These are phyloP conservation scores for Calonectria crousiana DNA, from an alignment of 2,329 filamentous ascomycete species.

Conservation along the genomic window DNA sequence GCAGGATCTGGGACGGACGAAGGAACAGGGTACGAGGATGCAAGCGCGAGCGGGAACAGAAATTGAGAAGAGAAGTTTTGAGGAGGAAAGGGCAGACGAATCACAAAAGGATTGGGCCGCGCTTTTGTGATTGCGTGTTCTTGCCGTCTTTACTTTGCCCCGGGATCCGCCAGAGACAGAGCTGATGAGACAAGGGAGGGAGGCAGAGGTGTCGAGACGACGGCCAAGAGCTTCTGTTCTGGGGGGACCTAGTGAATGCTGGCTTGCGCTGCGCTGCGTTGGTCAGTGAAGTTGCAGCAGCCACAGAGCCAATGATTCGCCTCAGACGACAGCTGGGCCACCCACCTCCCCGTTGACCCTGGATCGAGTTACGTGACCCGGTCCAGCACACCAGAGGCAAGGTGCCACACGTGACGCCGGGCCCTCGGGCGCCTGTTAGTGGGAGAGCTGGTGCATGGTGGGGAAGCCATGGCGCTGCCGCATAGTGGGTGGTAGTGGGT, in stretches of 20 bases:
- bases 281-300: conserved; percentile 15
- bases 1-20: conserved; percentile 2
- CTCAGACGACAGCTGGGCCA: not conserved
- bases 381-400: conserved; percentile 4
- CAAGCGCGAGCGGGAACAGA: not conserved
- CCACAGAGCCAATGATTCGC: conserved; percentile 22
- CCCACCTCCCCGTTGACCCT: conserved; percentile 15
- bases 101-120: conserved; percentile 24
- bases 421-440: conserved; percentile 21
- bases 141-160: conserved; percentile 34
- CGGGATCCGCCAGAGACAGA: conserved; percentile 14
- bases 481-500: conserved; percentile 20
- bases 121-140: conserved; percentile 27
- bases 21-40: conserved; percentile 7
- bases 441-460: conserved; percentile 10
- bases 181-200: not conserved
- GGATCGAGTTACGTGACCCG: conserved; percentile 1
- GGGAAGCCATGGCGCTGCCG: conserved; percentile 18
- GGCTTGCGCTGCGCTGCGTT: conserved; percentile 15
- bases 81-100: not conserved
- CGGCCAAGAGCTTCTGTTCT: not conserved
- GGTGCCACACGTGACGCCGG: conserved; percentile 25
- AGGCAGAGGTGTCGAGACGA: not conserved
- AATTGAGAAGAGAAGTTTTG: conserved; percentile 17
- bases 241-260: conserved; percentile 7